Evolutionary conservation across 805 yeast genomes (phyloP).

Genomic region (Grigorovia transvaalensis): DNA sequence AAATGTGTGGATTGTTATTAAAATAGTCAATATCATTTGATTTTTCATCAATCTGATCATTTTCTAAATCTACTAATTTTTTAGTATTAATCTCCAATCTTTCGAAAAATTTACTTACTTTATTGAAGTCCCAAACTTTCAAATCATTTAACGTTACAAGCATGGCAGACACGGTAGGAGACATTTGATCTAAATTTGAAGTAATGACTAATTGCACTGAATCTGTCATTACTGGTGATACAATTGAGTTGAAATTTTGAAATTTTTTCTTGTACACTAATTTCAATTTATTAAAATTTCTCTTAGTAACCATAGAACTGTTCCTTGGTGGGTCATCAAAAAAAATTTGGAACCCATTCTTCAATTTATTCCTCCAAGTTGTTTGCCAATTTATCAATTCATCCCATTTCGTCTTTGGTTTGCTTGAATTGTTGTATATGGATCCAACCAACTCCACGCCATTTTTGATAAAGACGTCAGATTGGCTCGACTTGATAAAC

Average conservation of each 20-base stretch:
- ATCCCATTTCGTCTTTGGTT: constrained; percentile 7
- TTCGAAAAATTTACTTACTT: constrained; percentile 64
- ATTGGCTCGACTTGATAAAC: constrained; percentile 1
- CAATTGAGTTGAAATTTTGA: constrained; percentile 39
- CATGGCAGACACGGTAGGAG: not conserved
- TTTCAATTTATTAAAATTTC: constrained; percentile 1
- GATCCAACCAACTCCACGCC: not conserved
- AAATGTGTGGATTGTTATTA: constrained; percentile 38
- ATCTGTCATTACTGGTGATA: constrained; percentile 46
- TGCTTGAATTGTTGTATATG: constrained; percentile 2
- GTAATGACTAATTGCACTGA: constrained; percentile 66
- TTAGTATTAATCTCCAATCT: constrained; percentile 39
- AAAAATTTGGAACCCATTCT: constrained; percentile 40
- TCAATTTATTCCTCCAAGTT: constrained; percentile 51
- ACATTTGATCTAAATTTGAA: not conserved
- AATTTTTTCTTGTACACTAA: constrained; percentile 17
- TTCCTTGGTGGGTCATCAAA: constrained; percentile 36
- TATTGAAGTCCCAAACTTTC: constrained; percentile 81
- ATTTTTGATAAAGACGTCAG: not conserved
- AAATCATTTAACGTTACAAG: constrained; percentile 24
- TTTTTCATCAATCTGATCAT: not conserved
- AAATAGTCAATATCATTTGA: constrained; percentile 3
- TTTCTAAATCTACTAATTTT: constrained; percentile 2
- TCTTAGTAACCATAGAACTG: not conserved
- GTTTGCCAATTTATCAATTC: constrained; percentile 47